Conservation (phyloP, 2,329 filamentous ascomycete genomes). For the Lasiodiplodia sp. region DNA sequence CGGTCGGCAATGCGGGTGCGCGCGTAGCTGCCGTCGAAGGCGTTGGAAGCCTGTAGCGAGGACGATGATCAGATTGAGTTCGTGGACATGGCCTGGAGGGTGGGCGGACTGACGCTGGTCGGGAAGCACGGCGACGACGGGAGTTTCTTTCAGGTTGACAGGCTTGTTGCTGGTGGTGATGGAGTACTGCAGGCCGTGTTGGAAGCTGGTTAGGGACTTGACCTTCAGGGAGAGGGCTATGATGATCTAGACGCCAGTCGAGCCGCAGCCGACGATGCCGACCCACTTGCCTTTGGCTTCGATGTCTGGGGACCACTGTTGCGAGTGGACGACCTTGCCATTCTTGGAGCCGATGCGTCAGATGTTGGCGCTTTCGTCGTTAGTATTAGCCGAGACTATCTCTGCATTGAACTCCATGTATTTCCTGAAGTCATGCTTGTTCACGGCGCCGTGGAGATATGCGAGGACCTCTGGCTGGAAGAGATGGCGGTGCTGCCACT, state of each 20-base stretch:
- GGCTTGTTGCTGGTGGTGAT: conserved; percentile 43
- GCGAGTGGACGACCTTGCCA: conserved; percentile 40
- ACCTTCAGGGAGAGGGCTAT: conserved; percentile 38
- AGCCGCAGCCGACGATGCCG: conserved; percentile 39
- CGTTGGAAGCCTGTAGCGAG: conserved; percentile 53
- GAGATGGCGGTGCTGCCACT: conserved; percentile 47
- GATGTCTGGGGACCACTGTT: not conserved
- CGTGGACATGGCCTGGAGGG: conserved; percentile 36
- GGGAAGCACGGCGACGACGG: conserved; percentile 56
- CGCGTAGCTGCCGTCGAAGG: conserved; percentile 45
- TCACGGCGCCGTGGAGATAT: conserved; percentile 45
- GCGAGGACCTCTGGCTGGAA: conserved; percentile 43
- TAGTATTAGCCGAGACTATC: conserved; percentile 44
- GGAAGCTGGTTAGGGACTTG: conserved; percentile 35
- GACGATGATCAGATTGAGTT: conserved; percentile 63
- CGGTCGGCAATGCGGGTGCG: conserved; percentile 45
- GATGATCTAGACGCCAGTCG: conserved; percentile 40
- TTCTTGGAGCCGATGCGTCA: conserved; percentile 46
- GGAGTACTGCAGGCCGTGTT: conserved; percentile 44
- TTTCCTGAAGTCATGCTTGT: conserved; percentile 43
- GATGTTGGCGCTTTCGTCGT: conserved; percentile 37
- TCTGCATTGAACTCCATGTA: conserved; percentile 52
- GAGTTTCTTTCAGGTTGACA: conserved; percentile 43
- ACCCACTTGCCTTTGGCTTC: conserved; percentile 31
- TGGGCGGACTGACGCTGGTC: conserved; percentile 58